Base-by-base conservation (phyloP, 2,329 filamentous ascomycete species). In the Cladobotryum mycophilum region DNA sequence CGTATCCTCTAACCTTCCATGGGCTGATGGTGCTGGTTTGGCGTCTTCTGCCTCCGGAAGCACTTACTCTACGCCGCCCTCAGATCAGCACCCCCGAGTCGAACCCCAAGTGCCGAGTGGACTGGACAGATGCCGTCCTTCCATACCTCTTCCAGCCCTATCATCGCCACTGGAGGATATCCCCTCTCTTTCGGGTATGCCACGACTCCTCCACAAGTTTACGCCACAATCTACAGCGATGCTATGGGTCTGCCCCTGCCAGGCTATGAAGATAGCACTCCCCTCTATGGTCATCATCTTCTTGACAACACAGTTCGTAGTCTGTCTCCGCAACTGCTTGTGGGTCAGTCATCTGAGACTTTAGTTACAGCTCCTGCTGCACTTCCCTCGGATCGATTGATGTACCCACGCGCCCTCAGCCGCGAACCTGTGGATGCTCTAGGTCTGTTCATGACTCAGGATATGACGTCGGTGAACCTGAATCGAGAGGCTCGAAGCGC, bases 281-380 rank as follows among this genome's bases (percentile, higher is more conserved):
- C 62, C 41, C 62, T 73, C 49, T 68, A 70, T 38, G 62, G 64
- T 48, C 53, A 67, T 36, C 64, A 69, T 41, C 62, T 66, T 41
- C 69, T 70, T 53, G 55, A 63, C 57, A 68, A 67, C 61, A 66
- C 72, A 62, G 70, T 77, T 68, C 74, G 75, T 71, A 74, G 71
- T 65, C 67, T 71, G 56, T 74, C 74, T 61, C 74, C 76, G 66
- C 68, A 69, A 61, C 62, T 71, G 59, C 69, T 72, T 57, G 67
- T 71, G 62, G 67, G 70, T 62, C 70, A 73, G 66, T 68, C 69
- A 58, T 69, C 70, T 66, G 76, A 76, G 64, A 69, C 71, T 66
- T 58, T 79, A 69, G 69, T 76, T 64, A 72, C 71, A 58, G 60
- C 72, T 56, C 63, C 73, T 50, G 61, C 70, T 55, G 61, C 72